Base-by-base conservation (phyloP, 2,329 filamentous ascomycete species). In the Coniochaeta prunicola region DNA sequence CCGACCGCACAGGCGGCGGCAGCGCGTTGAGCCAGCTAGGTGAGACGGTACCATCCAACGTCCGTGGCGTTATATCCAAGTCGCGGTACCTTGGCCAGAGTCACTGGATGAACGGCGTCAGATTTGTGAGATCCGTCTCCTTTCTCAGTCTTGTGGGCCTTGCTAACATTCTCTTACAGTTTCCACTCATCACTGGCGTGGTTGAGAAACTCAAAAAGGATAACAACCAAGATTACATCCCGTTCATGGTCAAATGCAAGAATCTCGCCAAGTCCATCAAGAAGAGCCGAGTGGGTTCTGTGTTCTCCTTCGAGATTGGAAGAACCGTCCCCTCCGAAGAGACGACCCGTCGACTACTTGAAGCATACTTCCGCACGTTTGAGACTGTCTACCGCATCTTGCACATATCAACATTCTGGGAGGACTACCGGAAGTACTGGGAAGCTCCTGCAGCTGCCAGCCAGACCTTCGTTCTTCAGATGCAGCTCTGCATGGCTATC, bases 311-410 rank as follows among this genome's bases (percentile, higher is more conserved):
- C 24, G 70, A 74, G 15, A 66, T 77, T 2, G 77, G 79, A 15
- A 66, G 70, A 38, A 68, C 70, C 4, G 70, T 79, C 8, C 76
- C 77, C 0, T 42, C 68, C 0, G 68, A 70, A 12, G 67, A 69
- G 0, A 60, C 82, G 0, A 77, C 79, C 0, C 81, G 85, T 59
- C 68, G 75, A 57, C 74, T 86, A 1, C 70, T 85, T 17, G 73
- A 79, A 9, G 68, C 73, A 31, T 86, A 86, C 70, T 70, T 88
- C 19, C 73, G 80, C 54, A 80, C 79, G 0, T 77, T 82, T 45
- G 83, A 87, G 64, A 78, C 80, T 1, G 77, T 81, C 17, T 77
- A 82, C 61, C 77, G 85, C 2, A 75, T 88, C 26, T 59, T 88
- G 9, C 80, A 88, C 65, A 67, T 82, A 1, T 83, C 84, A 0